phyloP scores from a whole-genome alignment of 106 monocot species.

The Alisma plantagoaquatica region DNA sequence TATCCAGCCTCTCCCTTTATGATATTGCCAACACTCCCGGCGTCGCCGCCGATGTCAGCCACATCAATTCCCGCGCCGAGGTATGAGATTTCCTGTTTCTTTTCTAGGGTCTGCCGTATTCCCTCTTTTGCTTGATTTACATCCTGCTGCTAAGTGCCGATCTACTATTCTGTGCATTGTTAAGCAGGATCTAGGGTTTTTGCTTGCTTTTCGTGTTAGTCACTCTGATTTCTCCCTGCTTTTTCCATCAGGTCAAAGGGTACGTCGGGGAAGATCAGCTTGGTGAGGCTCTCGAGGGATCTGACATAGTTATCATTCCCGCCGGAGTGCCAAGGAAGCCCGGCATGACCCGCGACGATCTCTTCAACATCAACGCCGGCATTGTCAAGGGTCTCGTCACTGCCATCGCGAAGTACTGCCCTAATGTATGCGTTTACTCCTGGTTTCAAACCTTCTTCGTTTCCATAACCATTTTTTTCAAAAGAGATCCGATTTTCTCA shows the following conservation, averaged over 20 bases:
- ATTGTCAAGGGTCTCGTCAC: slow-evolving; percentile 68
- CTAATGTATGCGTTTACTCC: slow-evolving; percentile 24
- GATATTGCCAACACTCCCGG: slow-evolving; percentile 69
- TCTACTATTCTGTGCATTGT: too few relatives aligned
- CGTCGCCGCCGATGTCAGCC: slow-evolving; percentile 79
- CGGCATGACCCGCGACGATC: slow-evolving; percentile 86
- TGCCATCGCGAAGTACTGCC: slow-evolving; percentile 79
- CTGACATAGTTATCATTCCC: slow-evolving; percentile 62
- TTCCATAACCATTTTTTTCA: not conserved
- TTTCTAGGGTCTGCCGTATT: too few relatives aligned
- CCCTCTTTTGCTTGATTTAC: too few relatives aligned
- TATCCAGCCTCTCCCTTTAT: slow-evolving; percentile 58
- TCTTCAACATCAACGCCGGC: slow-evolving; percentile 80
- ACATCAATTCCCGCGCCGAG: slow-evolving; percentile 55
- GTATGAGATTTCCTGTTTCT: too few relatives aligned
- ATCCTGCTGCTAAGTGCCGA: too few relatives aligned
- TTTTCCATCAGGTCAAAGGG: slow-evolving; percentile 40
- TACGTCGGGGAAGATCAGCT: slow-evolving; percentile 56
- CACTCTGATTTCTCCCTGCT: too few relatives aligned
- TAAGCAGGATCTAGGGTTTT: too few relatives aligned
- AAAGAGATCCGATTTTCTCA: too few relatives aligned
- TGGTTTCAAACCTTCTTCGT: too few relatives aligned
- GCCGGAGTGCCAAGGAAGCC: slow-evolving; percentile 84
- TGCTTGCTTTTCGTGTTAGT: too few relatives aligned
- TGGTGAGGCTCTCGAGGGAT: slow-evolving; percentile 50